Evolutionary conservation across 345 rosid species (phyloP).

Genomic region (Draba incana): DNA sequence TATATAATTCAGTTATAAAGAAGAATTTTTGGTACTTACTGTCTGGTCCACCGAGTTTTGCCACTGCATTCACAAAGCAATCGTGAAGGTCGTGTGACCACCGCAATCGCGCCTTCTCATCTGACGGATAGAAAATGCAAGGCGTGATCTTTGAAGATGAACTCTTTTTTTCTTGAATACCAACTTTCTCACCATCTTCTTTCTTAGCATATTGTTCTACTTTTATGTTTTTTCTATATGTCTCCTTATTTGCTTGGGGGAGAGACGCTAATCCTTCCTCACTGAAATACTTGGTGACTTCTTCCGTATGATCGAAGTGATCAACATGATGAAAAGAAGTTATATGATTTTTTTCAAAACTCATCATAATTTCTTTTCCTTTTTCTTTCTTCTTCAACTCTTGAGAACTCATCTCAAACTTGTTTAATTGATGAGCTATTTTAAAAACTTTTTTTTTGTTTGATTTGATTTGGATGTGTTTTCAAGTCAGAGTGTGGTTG

Average conservation of each 20-base stretch:
- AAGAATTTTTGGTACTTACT: conserved; percentile 32
- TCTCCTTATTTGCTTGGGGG: conserved; percentile 4
- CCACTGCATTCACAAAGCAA: conserved; percentile 35
- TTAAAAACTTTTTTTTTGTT: not conserved
- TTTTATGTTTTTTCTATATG: not conserved
- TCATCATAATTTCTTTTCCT: conserved; percentile 21
- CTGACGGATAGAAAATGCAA: conserved; percentile 32
- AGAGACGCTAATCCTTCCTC: conserved; percentile 1
- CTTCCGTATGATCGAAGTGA: not conserved
- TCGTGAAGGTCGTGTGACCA: conserved; percentile 41
- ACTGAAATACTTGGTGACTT: conserved; percentile 28
- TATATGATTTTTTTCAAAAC: not conserved
- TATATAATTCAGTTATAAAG: not conserved
- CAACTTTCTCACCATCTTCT: not conserved
- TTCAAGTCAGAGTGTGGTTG: conserved; percentile 1
- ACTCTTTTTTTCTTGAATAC: conserved; percentile 9
- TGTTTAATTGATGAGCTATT: not conserved
- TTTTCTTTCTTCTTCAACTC: conserved; percentile 35
- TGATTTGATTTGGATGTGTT: not conserved
- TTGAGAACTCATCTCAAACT: conserved; percentile 27
- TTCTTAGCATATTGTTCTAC: not conserved
- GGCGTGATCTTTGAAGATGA: conserved; percentile 39
- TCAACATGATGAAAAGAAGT: not conserved
- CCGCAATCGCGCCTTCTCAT: conserved; percentile 34
- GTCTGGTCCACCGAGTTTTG: conserved; percentile 36